Evolutionary conservation across 2,329 filamentous ascomycete genomes (phyloP), one percentile per base, ranked within the genome.

Genomic region (Neonectria ditissima): DNA sequence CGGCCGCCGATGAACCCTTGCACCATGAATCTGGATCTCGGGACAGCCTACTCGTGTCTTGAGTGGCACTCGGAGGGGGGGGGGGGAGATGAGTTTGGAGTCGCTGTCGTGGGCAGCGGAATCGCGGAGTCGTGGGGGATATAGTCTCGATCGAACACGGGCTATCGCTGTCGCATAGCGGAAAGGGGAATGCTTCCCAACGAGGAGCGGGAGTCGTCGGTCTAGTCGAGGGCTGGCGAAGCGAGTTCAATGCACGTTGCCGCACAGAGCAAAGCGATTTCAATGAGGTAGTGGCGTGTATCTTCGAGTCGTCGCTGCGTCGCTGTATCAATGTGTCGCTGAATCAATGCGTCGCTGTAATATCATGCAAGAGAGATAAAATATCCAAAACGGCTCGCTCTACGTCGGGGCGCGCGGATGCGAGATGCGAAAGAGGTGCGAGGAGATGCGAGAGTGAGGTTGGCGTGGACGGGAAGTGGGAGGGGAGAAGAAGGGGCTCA

Each of bases 1-100:
- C 41, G 53, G 50, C 60, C 55, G 48, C 57, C 34, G 16, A 50
- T 18, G 9, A 63, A 54, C 13, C 55, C 55, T 30, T 30, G 32
- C 22, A 41, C 47, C 55, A 59, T 57, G 32, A 10, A 50, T 13
- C 5, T 30, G 30, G 13, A 5, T 41, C 16, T 41, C 28, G 26
- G 30, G 47, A 13, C 47, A n/a, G n/a, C 47, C n/a, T 10, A 4
- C n/a, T 20, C 37, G n/a, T 41, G 37, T 4, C 37, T n/a, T 39
- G 4, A 4, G 37, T 39, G 37, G 37, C n/a, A 18, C 6, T 39
- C 37, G 37, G 37, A 2, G 37, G 37, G n/a, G 14, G 22, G n/a
- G n/a, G n/a, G n/a, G n/a, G n/a, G n/a, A n/a, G n/a, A n/a, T 50
- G 26, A n/a, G 11, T n/a, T 30, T 32, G 7, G n/a, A 18, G 18